Evolutionary conservation across 805 yeast species (phyloP), one percentile per base, ranked within the genome.

Genomic region (Candida manassasensis): DNA sequence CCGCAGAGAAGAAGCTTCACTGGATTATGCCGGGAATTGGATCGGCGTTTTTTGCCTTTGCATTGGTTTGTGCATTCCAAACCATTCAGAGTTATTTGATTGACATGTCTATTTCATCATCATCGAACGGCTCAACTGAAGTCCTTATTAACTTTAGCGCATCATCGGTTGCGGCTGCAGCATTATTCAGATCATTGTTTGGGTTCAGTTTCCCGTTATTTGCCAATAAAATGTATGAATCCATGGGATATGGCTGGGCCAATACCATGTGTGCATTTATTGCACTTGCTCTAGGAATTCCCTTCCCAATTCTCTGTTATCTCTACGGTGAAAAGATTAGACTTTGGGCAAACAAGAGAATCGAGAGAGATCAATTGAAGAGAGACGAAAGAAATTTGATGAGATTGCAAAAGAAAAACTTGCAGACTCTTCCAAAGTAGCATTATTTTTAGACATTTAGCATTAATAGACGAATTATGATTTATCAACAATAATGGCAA

Each of bases 11-110:
- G 25, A 47, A 59, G 38, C 40, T 61, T 11, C 67, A 53, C 36
- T 63, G 69, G 69, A 57, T 62, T 15, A 55, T 61, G 53, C 66
- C 69, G 3, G 50, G 55, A 15, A 44, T 62, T 18, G 70, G 69
- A 1, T 44, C 60, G 9, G 67, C 51, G 1, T 52, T 63, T 12
- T 63, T 62, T 48, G 61, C 65, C 2, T 60, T 62, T 41, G 56
- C 61, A 1, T 48, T 63, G 19, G 57, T 62, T 15, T 56, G 63
- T 27, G 68, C 57, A 5, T 63, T 63, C 44, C 69, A 61, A 41
- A 45, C 61, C 1, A 55, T 57, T 27, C 69, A 62, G 40, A 55
- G 55, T 31, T 62, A 63, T 40, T 48, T 63, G 36, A 63, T 63
- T 36, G 69, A 64, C 37, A 62, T 61, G 67, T 61, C 61, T 41